phyloP scores from a whole-genome alignment of 1,139 yeast genomes.

The Scheffersomyces titani region DNA sequence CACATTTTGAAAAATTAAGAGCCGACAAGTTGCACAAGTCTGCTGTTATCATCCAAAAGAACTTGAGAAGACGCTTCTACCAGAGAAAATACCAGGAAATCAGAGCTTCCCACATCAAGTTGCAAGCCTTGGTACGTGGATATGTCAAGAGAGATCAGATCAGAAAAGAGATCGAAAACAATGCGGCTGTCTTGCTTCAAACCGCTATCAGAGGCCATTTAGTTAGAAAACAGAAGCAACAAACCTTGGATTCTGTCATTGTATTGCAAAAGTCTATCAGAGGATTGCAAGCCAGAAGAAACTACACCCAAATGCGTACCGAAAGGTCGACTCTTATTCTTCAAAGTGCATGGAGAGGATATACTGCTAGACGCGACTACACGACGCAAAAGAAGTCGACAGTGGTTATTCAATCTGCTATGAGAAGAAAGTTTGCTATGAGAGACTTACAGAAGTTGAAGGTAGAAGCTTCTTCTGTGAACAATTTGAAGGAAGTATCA shows the following conservation, averaged over 20 bases:
- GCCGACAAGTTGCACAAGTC: conserved; percentile 74
- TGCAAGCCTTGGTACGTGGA: conserved; percentile 71
- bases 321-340: conserved; percentile 66
- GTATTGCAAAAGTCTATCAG: conserved; percentile 69
- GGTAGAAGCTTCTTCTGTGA: conserved; percentile 87
- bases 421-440: conserved; percentile 76
- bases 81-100: conserved; percentile 62
- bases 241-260: conserved; percentile 52
- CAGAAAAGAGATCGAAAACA: conserved; percentile 56
- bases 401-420: conserved; percentile 71
- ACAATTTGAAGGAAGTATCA: conserved; percentile 86
- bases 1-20: conserved; percentile 85
- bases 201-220: conserved; percentile 67
- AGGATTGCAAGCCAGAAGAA: conserved; percentile 60
- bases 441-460: conserved; percentile 63
- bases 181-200: conserved; percentile 75
- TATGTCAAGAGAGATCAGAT: conserved; percentile 57
- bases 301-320: conserved; percentile 47
- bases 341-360: conserved; percentile 70
- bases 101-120: conserved; percentile 52
- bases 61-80: conserved; percentile 65
- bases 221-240: conserved; percentile 49
- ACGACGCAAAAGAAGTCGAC: conserved; percentile 50
- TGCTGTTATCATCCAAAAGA: conserved; percentile 86
- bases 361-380: conserved; percentile 49